Base-by-base conservation (phyloP, 257 asterid species). In the Solanum appendiculatum region DNA sequence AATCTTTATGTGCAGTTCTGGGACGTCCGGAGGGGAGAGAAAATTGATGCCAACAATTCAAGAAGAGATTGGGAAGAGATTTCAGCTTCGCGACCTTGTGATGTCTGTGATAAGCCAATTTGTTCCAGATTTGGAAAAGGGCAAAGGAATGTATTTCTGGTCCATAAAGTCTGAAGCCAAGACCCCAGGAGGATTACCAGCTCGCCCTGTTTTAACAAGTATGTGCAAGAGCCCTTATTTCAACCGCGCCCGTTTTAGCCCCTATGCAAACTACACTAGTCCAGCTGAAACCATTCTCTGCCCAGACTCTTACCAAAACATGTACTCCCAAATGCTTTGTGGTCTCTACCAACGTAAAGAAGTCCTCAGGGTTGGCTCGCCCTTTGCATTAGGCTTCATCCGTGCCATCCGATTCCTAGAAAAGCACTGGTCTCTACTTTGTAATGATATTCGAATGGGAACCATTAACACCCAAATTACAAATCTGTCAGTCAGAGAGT, bases 181-280 rank as follows among this genome's bases (percentile, higher is more conserved):
- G 23, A 70, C 87, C 20, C 83, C 87, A 25, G 87, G 87, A 15
- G 70, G 83, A 33, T 27, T 85, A 85, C 25, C 60, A 64, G 87
- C 87, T 39, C 64, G 83, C 23, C 69, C 87, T 44, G 66, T 33
- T 85, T 27, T 39, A 69, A 68, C 86, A 5, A 83, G 84, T 78
- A 78, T 78, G 5, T 1, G 0, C 39, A 78, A 42, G 84, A 78
- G 63, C 63, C 37, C 60, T 23, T 40, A 60, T 40, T 21, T 69
- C 63, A 63, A 18, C 5, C 16, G 37, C 23, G n/a, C 23, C 8
- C 27, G 15, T 63, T 21, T 14, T 37, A 39, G 34, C 51, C 39
- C 58, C 16, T 36, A 84, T 5, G n/a, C 60, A 56, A 84, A 84
- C 74, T 84, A 84, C 78, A 83, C 86, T 3, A 83, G 77, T 64